phyloP scores from a whole-genome alignment of 192 early-diverging fungal species.

The Backusella australiensis region DNA sequence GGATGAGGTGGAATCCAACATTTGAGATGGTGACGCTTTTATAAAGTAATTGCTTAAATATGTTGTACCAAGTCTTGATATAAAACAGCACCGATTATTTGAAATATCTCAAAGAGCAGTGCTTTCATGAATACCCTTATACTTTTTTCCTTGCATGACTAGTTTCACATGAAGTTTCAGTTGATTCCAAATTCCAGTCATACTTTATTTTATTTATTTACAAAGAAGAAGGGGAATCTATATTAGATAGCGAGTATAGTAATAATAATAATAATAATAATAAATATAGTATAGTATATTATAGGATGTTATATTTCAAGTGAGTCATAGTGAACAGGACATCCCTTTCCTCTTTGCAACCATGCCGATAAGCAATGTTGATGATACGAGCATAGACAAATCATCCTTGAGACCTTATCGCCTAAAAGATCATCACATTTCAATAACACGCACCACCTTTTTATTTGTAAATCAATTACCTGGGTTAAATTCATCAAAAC shows the following conservation, averaged over 20 bases:
- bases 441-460: too few relatives aligned
- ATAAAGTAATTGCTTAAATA: not conserved
- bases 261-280: not conserved
- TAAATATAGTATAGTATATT: not conserved
- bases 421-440: conserved; percentile 36
- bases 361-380: conserved; percentile 78
- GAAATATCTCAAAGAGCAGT: not conserved
- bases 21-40: not conserved
- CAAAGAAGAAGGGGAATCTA: not conserved
- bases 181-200: not conserved
- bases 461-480: conserved; percentile 38
- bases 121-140: not conserved
- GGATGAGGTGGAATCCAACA: not conserved
- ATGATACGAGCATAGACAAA: conserved; percentile 91
- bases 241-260: not conserved
- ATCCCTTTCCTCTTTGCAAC: conserved; percentile 70
- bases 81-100: not conserved
- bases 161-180: not conserved
- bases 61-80: not conserved
- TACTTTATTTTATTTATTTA: not conserved
- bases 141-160: not conserved
- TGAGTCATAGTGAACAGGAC: conserved; percentile 75
- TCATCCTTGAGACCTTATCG: conserved; percentile 75
- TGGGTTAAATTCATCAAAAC: conserved; percentile 89
- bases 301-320: not conserved